Evolutionary conservation across 495 filamentous ascomycete species (phyloP), one percentile per base, ranked within the genome.

Genomic region (Penicillium paradoxum): DNA sequence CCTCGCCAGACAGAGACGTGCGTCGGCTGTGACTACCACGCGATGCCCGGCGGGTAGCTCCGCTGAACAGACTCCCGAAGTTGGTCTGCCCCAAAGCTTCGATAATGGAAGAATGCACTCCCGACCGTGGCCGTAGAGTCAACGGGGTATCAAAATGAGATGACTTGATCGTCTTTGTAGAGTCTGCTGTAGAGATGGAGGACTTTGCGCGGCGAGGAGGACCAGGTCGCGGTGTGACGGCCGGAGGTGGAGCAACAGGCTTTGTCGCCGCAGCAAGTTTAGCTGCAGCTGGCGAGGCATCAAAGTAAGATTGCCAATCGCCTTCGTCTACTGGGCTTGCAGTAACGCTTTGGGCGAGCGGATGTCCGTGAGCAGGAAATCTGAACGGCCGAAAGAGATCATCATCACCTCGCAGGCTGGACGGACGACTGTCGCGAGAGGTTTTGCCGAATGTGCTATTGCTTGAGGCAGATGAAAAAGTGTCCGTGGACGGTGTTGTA

Each of bases 331-430:
- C 81, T 0, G 90, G 90, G 64, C 84, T 89, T 15, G 82, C 89
- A 27, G 83, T 84, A 27, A 89, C 81, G 57, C 89, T 95, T 55
- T 89, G 86, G 8, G 89, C 85, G n/a, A 95, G 68, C 15, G 90
- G 90, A 64, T 95, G 90, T 33, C 71, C 64, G 58, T 80, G 79
- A 53, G 63, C 24, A 7, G 24, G 24, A 27, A 75, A 67, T 44
- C 74, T 76, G 30, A 56, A 54, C 7, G 57, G 39, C 19, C 69
- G 67, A 17, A 59, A 57, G 7, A 64, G 63, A 10, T 78, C 73
- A 56, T 93, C 89, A 53, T 92, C 89, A 1, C 83, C 81, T 41
- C 82, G 75, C 40, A 93, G 60, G 63, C 90, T 95, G 38, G 73
- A 77, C 25, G 89, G 81, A 37, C 89, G 83, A 46, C 70, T 72